These are phyloP conservation scores for Melaleuca quinquenervia DNA, from an alignment of 345 rosid genomes.

Conservation along the genomic window DNA sequence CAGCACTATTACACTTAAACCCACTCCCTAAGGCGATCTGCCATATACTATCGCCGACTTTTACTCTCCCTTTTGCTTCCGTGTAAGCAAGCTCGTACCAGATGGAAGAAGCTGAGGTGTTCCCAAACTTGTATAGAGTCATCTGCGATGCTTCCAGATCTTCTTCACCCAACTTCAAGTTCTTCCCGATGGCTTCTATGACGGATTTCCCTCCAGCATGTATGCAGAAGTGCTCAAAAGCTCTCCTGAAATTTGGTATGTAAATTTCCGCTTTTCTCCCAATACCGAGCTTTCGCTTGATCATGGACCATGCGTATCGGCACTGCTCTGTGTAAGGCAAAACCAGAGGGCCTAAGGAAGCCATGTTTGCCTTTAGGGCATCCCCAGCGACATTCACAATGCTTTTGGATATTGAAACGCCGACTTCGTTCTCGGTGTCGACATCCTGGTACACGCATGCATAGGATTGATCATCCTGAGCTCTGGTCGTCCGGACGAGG, in stretches of 20 bases:
- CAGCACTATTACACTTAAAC: conserved; percentile 56
- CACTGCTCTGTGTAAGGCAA: conserved; percentile 41
- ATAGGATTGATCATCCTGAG: conserved; percentile 36
- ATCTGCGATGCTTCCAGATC: conserved; percentile 52
- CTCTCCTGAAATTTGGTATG: conserved; percentile 48
- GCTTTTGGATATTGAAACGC: conserved; percentile 39
- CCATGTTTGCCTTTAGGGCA: conserved; percentile 30
- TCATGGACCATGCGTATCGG: conserved; percentile 9
- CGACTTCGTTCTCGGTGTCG: conserved; percentile 31
- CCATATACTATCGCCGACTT: conserved; percentile 38
- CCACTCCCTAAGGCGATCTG: conserved; percentile 64
- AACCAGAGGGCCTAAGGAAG: conserved; percentile 32
- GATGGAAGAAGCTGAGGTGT: conserved; percentile 55
- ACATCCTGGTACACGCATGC: conserved; percentile 43
- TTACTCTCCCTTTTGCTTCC: conserved; percentile 38
- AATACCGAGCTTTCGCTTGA: conserved; percentile 21
- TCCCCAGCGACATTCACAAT: conserved; percentile 42
- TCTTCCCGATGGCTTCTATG: conserved; percentile 39
- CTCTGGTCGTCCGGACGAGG: conserved; percentile 33
- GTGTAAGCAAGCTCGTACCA: conserved; percentile 46
- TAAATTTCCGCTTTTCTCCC: conserved; percentile 8
- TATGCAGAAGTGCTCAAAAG: conserved; percentile 52
- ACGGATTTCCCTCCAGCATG: conserved; percentile 59
- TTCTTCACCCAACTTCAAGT: conserved; percentile 26
- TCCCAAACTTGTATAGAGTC: conserved; percentile 48